phyloP scores from a whole-genome alignment of 305 asterid species.

The Solanum hybrid region DNA sequence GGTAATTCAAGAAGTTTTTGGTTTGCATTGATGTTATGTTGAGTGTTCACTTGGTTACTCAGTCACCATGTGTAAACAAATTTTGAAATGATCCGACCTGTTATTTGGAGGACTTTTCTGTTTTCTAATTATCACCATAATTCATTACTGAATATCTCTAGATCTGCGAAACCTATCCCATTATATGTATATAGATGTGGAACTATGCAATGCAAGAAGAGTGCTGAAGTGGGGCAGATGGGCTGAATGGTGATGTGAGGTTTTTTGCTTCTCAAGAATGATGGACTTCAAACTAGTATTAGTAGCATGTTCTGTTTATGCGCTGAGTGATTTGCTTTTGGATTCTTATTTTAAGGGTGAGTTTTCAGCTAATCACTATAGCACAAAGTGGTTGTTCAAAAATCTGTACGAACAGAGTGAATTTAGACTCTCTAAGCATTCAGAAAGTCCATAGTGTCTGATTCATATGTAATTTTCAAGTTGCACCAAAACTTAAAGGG shows the following conservation, averaged over 20 bases:
- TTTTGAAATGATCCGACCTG: neutral
- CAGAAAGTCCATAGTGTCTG: neutral
- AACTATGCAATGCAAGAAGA: neutral
- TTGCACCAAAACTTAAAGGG: neutral
- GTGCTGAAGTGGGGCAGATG: neutral
- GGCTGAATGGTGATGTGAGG: neutral
- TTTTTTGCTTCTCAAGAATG: neutral
- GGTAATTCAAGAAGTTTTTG: neutral
- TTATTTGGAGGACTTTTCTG: neutral
- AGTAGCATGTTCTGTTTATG: neutral
- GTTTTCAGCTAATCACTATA: neutral
- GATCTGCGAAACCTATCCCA: neutral
- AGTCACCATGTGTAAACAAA: neutral
- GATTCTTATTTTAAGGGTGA: neutral
- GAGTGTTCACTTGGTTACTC: neutral
- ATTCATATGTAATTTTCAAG: neutral
- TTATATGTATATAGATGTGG: neutral
- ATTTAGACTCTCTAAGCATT: neutral
- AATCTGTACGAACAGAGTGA: neutral
- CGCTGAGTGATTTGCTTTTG: neutral
- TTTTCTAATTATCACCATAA: neutral
- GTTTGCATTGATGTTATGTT: neutral
- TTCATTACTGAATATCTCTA: neutral
- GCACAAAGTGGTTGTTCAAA: neutral
- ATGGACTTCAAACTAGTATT: neutral